These are phyloP conservation scores for Podaxis sp. DNA, from an alignment of 768 basidiomycete species.

Conservation along the genomic window DNA sequence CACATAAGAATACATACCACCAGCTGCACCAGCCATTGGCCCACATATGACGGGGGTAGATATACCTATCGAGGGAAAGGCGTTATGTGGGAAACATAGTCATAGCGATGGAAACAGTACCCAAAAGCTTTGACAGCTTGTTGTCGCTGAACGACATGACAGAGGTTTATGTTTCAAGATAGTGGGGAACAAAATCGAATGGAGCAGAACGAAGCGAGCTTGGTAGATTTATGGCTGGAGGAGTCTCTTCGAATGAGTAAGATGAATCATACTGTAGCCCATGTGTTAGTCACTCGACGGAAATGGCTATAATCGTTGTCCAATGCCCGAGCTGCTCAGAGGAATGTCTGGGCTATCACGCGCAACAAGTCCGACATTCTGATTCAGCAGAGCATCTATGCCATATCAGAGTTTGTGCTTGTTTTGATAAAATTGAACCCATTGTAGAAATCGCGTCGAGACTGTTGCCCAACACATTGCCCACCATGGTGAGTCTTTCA, in stretches of 20 bases:
- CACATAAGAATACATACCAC: constrained; percentile 32
- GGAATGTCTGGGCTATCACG: background rate
- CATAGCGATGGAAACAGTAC: background rate
- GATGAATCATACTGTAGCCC: background rate
- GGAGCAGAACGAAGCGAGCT: background rate
- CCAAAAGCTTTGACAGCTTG: constrained; percentile 5
- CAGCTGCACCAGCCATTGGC: constrained; percentile 70
- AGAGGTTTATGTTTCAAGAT: background rate
- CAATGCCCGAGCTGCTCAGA: background rate
- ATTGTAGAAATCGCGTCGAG: constrained; percentile 14
- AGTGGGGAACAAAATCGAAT: background rate
- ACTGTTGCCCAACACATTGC: constrained; percentile 21
- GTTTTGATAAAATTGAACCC: constrained; percentile 16
- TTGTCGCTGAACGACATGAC: constrained; percentile 5
- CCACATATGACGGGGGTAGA: constrained; percentile 57
- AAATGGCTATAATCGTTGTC: background rate
- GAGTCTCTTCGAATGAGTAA: background rate
- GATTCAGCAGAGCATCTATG: background rate
- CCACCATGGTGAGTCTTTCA: constrained; percentile 50
- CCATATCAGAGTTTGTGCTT: constrained; percentile 20
- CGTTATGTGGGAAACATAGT: background rate
- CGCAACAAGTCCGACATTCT: background rate
- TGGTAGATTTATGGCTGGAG: background rate
- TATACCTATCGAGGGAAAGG: constrained; percentile 33
- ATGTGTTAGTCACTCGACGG: background rate